A percentile compares a stretch with the other conserved stretches of the same genome.
phyloP scores from a whole-genome alignment of 1,284 basidiomycete genomes.

The Tilletia walkeri region DNA sequence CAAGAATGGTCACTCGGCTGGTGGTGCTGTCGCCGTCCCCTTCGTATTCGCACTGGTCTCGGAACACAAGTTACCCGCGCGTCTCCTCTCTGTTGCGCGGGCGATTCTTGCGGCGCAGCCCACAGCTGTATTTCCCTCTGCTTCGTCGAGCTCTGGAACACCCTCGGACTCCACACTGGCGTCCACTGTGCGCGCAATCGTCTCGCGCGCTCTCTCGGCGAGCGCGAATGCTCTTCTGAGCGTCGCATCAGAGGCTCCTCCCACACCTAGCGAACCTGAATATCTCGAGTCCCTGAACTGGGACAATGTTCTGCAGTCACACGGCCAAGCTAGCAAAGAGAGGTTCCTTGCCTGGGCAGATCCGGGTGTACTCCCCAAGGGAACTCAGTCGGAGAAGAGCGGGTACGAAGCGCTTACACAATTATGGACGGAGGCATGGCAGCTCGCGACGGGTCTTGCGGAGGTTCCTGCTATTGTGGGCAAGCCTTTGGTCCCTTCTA shows the following conservation, averaged over 20 bases:
- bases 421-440: constrained; percentile 4
- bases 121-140: neutral
- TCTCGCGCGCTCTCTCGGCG: neutral
- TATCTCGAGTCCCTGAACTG: neutral
- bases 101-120: neutral
- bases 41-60: constrained; percentile 7
- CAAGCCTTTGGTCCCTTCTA: neutral
- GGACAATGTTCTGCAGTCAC: neutral
- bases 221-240: constrained; percentile 6
- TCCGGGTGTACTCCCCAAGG: neutral
- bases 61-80: neutral
- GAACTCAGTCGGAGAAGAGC: neutral
- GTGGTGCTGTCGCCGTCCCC: neutral
- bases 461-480: constrained; percentile 2
- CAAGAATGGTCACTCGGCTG: neutral
- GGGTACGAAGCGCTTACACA: neutral
- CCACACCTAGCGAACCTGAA: constrained; percentile 7
- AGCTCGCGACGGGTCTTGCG: constrained; percentile 2
- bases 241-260: constrained; percentile 1
- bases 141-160: neutral
- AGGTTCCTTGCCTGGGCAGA: constrained; percentile 13
- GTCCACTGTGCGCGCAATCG: neutral
- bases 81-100: neutral
- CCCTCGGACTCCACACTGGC: neutral
- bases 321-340: constrained; percentile 4